Evolutionary conservation across 2,329 filamentous ascomycete genomes (phyloP), one percentile per base, ranked within the genome.

Genomic region (Colletotrichum echinochloae): DNA sequence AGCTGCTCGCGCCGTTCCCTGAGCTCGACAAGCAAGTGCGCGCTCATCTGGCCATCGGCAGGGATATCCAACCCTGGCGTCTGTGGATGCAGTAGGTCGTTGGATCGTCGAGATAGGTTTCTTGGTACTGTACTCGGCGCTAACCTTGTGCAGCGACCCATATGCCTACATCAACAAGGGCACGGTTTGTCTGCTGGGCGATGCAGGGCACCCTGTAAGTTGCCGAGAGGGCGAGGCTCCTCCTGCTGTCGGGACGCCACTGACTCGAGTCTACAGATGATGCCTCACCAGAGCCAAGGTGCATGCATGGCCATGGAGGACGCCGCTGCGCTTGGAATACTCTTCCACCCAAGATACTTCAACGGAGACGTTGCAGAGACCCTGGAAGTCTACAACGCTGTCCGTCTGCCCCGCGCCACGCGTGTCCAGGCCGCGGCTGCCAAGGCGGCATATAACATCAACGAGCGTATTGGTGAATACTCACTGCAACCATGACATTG

Each of bases 281-380:
- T 70, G 86, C 89, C 90, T 1, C 86, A 92, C 75, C 90, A 92
- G 76, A 90, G 87, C 66, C 90, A 93, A 77, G 90, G 90, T 5
- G 90, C 90, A 0, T 91, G 89, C 74, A 90, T 90, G 88, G 89
- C 90, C 0, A 90, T 91, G 54, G 90, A 92, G 76, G 90, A 92
- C 70, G 88, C 89, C 0, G 90, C 87, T 0, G 88, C 88, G 0
- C 77, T 92, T 0, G 90, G 90, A 0, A 88, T 91, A 20, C 68
- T 92, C 0, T 91, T 92, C 76, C 85, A 80, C 77, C 78, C 79
- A 73, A 74, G 76, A 9, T 79, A 83, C 72, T 87, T 87, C 70
- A 73, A 76, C 8, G 86, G 86, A 4, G 80, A 88, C 69, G 75
- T 90, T 20, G 75, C 73, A 0, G 80, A 87, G 62, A 77, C 84